Conservation (phyloP, 129 eudicot species). For the Artemisia argyi region DNA sequence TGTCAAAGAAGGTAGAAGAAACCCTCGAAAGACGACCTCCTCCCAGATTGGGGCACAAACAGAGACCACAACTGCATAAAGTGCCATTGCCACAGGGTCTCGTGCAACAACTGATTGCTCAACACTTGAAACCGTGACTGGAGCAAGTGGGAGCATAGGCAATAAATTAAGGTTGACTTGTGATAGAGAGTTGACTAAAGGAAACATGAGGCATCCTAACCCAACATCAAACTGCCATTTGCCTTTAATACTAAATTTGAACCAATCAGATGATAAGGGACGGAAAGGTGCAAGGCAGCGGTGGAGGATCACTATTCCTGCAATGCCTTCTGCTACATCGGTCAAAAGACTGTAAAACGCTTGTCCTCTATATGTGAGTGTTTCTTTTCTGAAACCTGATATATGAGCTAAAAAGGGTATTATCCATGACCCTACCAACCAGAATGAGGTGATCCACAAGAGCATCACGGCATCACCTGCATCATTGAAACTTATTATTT, state of each 20-base stretch:
- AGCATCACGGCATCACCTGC: conserved; percentile 76
- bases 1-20: conserved; percentile 73
- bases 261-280: conserved; percentile 66
- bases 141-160: conserved; percentile 55
- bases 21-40: conserved; percentile 70
- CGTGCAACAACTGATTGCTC: conserved; percentile 65
- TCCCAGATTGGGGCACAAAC: conserved; percentile 77
- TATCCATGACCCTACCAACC: conserved; percentile 71
- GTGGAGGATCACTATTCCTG: conserved; percentile 63
- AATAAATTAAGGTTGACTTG: conserved; percentile 54
- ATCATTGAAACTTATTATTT: conserved; percentile 16
- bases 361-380: conserved; percentile 60
- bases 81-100: conserved; percentile 70
- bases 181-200: conserved; percentile 65
- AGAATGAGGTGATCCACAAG: conserved; percentile 64
- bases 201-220: conserved; percentile 70
- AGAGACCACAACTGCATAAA: conserved; percentile 54
- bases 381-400: conserved; percentile 59
- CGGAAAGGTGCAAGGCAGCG: conserved; percentile 56
- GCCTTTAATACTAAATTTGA: conserved; percentile 49
- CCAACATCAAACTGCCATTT: conserved; percentile 54
- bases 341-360: conserved; percentile 67
- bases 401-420: conserved; percentile 62
- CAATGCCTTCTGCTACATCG: conserved; percentile 62
- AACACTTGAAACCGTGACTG: conserved; percentile 60